Evolutionary conservation across 352 stramenopile species (phyloP), one percentile per base, ranked within the genome.

Genomic region (Pythium aquatile): DNA sequence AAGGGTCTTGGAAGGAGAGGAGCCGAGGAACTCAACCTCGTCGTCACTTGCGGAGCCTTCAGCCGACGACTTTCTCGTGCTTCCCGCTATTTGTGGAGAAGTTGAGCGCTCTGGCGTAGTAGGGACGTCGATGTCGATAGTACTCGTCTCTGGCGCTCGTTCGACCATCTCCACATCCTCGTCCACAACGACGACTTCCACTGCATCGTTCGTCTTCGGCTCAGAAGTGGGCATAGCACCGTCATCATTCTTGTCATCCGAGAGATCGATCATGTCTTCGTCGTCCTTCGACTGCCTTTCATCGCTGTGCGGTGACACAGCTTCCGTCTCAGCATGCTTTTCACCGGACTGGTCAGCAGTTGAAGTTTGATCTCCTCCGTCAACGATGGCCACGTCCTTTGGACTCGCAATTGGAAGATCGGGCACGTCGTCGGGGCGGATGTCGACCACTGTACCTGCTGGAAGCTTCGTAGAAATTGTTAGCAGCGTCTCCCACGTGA

Each of bases 1-100:
- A 7, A 51, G 17, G 4, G n/a, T 30, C 44, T 51, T 51, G 44
- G 44, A 51, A 2, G 44, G 11, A 1, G 58, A 62, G 20, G 62
- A 63, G 1, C 62, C 62, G 5, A 68, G 55, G n/a, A 51, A 68
- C 55, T 68, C 30, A 48, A 68, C 55, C 17, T 68, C 62, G 55
- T 68, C 62, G 17, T 68, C 62, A 35, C 57, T 49, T 17, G 35
- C 32, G 6, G 44, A 29, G 44, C 44, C 7, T 11, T 51, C 35
- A 7, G 7, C 44, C 30, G 44, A 51, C 44, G n/a, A 6, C 3
- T 14, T 61, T 16, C 1, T 35, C n/a, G 6, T 29, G 20, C 20
- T 24, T 4, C 16, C 29, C 3, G 17, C 44, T 20, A 13, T 13
- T 51, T 29, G 17, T 10, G n/a, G 44, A 2, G 17, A 2, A 10